Evolutionary conservation across 768 basidiomycete genomes (phyloP).

Genomic region (Boletus tylopilopsis): DNA sequence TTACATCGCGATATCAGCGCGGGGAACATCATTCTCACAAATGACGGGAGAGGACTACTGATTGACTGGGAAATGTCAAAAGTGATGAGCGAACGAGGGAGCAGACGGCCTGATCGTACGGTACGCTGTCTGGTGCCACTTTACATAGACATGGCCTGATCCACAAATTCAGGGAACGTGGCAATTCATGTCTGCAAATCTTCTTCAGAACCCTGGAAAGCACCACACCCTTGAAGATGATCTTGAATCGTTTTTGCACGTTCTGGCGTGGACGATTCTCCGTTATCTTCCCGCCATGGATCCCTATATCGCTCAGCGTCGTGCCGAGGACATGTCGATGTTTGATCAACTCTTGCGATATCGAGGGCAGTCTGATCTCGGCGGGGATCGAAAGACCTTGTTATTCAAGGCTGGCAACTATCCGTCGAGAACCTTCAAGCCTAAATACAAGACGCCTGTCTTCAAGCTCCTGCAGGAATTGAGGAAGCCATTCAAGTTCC

Average conservation of each 20-base stretch:
- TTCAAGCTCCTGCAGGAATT: too few relatives aligned
- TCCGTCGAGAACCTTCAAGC: neutral
- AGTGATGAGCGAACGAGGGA: neutral
- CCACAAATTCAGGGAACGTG: too few relatives aligned
- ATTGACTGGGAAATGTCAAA: constrained; percentile 27
- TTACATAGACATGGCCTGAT: too few relatives aligned
- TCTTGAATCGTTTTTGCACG: constrained; percentile 31
- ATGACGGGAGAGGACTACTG: constrained; percentile 14
- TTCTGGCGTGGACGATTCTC: neutral
- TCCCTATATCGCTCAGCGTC: neutral
- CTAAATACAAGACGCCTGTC: neutral
- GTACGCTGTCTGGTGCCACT: too few relatives aligned
- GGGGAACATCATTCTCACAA: constrained; percentile 22
- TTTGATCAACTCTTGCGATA: neutral
- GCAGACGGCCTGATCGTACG: too few relatives aligned
- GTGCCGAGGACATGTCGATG: neutral
- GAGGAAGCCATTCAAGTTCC: too few relatives aligned
- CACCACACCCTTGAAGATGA: too few relatives aligned
- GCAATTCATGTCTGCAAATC: too few relatives aligned
- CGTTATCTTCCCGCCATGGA: neutral
- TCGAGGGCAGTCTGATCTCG: neutral
- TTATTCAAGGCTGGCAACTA: neutral
- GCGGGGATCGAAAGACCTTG: neutral
- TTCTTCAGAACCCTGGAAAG: too few relatives aligned
- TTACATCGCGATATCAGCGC: constrained; percentile 30